Evolutionary conservation across 768 basidiomycete species (phyloP).

Genomic region (Harrya chromipes): DNA sequence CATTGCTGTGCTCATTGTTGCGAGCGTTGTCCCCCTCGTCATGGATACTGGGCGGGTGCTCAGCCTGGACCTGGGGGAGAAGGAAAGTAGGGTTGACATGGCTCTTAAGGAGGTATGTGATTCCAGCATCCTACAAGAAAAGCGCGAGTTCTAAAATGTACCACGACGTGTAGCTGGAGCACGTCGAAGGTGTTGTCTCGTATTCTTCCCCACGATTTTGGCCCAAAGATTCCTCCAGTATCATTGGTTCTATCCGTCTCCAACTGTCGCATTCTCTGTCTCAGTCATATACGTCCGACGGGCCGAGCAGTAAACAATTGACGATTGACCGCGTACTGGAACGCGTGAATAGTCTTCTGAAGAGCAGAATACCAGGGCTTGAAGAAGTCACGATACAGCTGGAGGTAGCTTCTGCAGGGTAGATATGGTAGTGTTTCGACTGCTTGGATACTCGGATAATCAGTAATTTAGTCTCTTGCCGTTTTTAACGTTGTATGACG

Average conservation of each 20-base stretch:
- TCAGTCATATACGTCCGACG: slow-evolving; percentile 51
- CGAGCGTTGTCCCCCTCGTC: slow-evolving; percentile 93
- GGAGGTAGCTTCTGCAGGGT: slow-evolving; percentile 36
- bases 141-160: not conserved
- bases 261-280: slow-evolving; percentile 68
- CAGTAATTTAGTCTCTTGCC: slow-evolving; percentile 12
- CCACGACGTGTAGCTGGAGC: slow-evolving; percentile 48
- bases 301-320: slow-evolving; percentile 25
- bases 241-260: slow-evolving; percentile 91
- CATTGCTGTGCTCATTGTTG: slow-evolving; percentile 92
- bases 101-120: slow-evolving; percentile 62
- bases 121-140: not conserved
- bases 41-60: slow-evolving; percentile 90
- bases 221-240: slow-evolving; percentile 85
- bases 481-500: too few relatives aligned
- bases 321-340: slow-evolving; percentile 63
- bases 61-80: slow-evolving; percentile 77
- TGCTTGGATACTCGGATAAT: slow-evolving; percentile 13
- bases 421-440: slow-evolving; percentile 8
- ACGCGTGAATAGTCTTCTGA: slow-evolving; percentile 70
- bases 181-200: slow-evolving; percentile 76
- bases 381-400: slow-evolving; percentile 92
- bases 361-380: slow-evolving; percentile 71
- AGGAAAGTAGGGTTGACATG: slow-evolving; percentile 48
- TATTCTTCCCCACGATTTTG: slow-evolving; percentile 87